These are phyloP conservation scores for Singerocomus inundabilis DNA, from an alignment of 1,284 basidiomycete species.

Conservation along the genomic window DNA sequence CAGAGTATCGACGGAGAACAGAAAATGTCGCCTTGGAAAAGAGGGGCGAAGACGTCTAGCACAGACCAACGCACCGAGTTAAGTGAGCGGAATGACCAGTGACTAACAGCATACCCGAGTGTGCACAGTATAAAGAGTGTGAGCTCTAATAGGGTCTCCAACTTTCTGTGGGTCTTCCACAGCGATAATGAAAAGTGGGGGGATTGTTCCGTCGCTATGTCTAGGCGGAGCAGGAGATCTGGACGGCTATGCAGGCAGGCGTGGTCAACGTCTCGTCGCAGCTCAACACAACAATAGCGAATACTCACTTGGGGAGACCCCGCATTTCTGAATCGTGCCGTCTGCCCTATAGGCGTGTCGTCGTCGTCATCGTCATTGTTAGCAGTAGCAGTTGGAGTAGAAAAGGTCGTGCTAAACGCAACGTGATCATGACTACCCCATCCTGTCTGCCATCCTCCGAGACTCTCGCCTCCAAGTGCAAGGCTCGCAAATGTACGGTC, in stretches of 20 bases:
- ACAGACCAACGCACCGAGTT: background rate
- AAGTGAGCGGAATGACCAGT: background rate
- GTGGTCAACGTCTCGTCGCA: slow-evolving; percentile 2
- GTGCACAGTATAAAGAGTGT: slow-evolving; percentile 93
- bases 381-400: slow-evolving; percentile 14
- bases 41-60: slow-evolving; percentile 77
- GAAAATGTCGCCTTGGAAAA: slow-evolving; percentile 84
- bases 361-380: slow-evolving; percentile 60
- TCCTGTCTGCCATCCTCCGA: slow-evolving; percentile 55
- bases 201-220: slow-evolving; percentile 43
- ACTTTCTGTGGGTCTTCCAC: slow-evolving; percentile 94
- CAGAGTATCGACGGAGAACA: slow-evolving; percentile 91
- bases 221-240: slow-evolving; percentile 18
- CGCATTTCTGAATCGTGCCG: slow-evolving; percentile 38
- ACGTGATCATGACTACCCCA: slow-evolving; percentile 36
- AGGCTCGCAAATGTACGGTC: slow-evolving; percentile 57
- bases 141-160: slow-evolving; percentile 87
- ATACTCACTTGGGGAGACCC: slow-evolving; percentile 30
- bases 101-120: slow-evolving; percentile 59
- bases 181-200: slow-evolving; percentile 72
- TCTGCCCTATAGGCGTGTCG: slow-evolving; percentile 68
- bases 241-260: slow-evolving; percentile 16
- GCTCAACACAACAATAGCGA: background rate
- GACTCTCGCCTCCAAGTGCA: slow-evolving; percentile 58
- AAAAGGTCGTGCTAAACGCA: slow-evolving; percentile 7